Conservation (phyloP, 306 rosid species). For the Medicago truncatula region MtrunA17r5.0-ANR NC_053049.1:48391501-48392000, state of each 20-base stretch:
- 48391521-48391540: slow-evolving; percentile 8
- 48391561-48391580: background rate
- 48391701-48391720: too few species aligned
- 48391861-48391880: background rate
- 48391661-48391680: too few species aligned
- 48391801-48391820: too few species aligned
- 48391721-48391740: too few species aligned
- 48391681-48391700: too few species aligned
- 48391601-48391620: background rate
- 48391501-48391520: background rate
- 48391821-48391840: background rate
- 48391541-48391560: slow-evolving; percentile 20
- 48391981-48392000: background rate
- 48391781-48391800: too few species aligned
- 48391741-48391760: too few species aligned
- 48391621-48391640: background rate
- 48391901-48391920: background rate
- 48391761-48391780: too few species aligned
- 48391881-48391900: background rate
- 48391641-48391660: background rate
- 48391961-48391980: too few species aligned
- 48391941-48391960: background rate
- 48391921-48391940: too few species aligned
- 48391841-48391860: too few species aligned
- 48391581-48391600: background rate